phyloP scores from a whole-genome alignment of 2,329 filamentous ascomycete species.

The Trichophyton rubrum region DNA sequence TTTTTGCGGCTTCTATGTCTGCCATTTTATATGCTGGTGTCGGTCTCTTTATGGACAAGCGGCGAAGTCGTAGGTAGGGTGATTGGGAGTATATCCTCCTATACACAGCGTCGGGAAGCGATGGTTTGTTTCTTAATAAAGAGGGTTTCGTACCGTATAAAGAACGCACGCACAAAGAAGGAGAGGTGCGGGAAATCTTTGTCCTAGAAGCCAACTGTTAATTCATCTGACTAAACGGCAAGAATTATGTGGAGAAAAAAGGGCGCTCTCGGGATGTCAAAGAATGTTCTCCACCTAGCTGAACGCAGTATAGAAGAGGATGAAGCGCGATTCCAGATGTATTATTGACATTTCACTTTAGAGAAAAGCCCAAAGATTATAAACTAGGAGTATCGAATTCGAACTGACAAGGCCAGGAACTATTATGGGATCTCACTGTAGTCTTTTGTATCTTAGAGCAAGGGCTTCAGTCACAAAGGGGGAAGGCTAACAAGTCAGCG shows the following conservation, averaged over 20 bases:
- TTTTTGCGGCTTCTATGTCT: constrained; percentile 47
- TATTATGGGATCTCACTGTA: neutral
- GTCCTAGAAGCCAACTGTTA: neutral
- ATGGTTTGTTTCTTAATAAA: neutral
- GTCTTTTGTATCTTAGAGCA: neutral
- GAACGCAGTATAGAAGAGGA: neutral
- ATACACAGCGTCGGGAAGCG: no score
- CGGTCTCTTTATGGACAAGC: neutral
- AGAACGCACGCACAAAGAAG: neutral
- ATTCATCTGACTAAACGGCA: neutral
- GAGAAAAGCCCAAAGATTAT: neutral
- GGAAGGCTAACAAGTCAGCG: neutral
- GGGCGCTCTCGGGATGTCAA: neutral
- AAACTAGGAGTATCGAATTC: no score
- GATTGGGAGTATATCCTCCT: neutral
- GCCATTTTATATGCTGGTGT: constrained; percentile 19
- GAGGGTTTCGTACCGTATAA: neutral
- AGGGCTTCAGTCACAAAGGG: neutral
- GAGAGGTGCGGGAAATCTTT: neutral
- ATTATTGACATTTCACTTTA: neutral
- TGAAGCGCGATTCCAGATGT: neutral
- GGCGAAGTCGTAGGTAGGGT: neutral
- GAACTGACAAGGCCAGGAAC: no score
- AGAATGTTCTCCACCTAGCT: neutral
- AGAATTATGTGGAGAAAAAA: neutral